Evolutionary conservation across 75 land plant species (phyloP).

Genomic region (Sequoiadendron giganteum): DNA sequence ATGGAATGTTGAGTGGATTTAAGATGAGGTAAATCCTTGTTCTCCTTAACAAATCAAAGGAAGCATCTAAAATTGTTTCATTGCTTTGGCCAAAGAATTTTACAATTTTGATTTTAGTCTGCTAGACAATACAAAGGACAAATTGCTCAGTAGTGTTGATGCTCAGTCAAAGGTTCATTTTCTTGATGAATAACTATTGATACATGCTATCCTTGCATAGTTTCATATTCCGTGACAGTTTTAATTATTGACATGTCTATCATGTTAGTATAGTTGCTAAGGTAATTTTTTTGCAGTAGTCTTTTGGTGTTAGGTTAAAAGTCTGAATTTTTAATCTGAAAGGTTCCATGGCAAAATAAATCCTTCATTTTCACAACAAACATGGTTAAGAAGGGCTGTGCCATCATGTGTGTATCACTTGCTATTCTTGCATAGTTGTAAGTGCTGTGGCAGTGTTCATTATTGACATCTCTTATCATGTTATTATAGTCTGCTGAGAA

Average conservation of each 20-base stretch:
- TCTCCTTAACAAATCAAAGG: not conserved
- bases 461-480: not conserved
- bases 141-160: not conserved
- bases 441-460: too few relatives aligned
- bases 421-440: too few relatives aligned
- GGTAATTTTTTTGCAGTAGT: not conserved
- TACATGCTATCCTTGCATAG: not conserved
- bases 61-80: not conserved
- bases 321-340: too few relatives aligned
- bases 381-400: not conserved
- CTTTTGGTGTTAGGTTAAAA: not conserved
- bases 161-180: too few relatives aligned
- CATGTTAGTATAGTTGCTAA: not conserved
- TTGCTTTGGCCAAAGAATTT: not conserved
- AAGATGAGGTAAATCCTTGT: not conserved
- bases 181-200: not conserved
- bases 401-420: not conserved
- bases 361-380: not conserved
- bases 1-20: too few relatives aligned
- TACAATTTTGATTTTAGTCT: not conserved
- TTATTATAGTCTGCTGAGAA: too few relatives aligned
- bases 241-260: not conserved
- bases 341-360: not conserved
- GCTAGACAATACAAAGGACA: not conserved
- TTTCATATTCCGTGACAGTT: not conserved